A percentile compares a stretch with the other conserved stretches of the same genome.
phyloP scores from a whole-genome alignment of 306 rosid genomes.

The Lagenaria siceraria region DNA sequence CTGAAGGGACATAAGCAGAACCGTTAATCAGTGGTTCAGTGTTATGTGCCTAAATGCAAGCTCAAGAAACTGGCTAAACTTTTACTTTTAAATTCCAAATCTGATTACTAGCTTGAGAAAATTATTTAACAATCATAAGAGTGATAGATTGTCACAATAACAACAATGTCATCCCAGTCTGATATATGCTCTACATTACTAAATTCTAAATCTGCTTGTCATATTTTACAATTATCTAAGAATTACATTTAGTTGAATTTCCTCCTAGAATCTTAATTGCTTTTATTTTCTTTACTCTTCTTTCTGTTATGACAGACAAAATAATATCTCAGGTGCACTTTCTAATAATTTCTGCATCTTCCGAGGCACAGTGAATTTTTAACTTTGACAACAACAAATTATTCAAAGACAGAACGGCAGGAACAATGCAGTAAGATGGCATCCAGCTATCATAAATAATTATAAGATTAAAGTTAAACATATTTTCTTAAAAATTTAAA shows the following conservation, averaged over 20 bases:
- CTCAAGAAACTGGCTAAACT: neutral
- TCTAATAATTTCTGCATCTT: neutral
- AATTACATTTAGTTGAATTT: neutral
- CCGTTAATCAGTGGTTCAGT: neutral
- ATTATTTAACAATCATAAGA: neutral
- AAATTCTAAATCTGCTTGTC: neutral
- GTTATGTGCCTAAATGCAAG: neutral
- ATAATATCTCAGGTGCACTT: neutral
- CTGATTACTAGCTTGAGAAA: neutral
- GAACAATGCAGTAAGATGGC: neutral
- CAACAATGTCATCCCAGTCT: neutral
- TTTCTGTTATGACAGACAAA: neutral
- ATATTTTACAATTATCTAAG: neutral
- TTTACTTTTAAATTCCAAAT: neutral
- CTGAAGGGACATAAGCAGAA: conserved; percentile 31
- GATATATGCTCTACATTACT: neutral
- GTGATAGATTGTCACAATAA: neutral
- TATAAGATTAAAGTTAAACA: neutral
- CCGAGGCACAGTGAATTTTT: neutral
- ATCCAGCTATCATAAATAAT: neutral
- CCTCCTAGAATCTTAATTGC: neutral
- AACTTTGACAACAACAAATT: neutral
- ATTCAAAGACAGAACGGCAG: neutral
- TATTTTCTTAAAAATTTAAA: neutral
- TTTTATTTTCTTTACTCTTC: neutral